phyloP scores from a whole-genome alignment of 768 basidiomycete genomes.

The Leccinum longicurvipes region DNA sequence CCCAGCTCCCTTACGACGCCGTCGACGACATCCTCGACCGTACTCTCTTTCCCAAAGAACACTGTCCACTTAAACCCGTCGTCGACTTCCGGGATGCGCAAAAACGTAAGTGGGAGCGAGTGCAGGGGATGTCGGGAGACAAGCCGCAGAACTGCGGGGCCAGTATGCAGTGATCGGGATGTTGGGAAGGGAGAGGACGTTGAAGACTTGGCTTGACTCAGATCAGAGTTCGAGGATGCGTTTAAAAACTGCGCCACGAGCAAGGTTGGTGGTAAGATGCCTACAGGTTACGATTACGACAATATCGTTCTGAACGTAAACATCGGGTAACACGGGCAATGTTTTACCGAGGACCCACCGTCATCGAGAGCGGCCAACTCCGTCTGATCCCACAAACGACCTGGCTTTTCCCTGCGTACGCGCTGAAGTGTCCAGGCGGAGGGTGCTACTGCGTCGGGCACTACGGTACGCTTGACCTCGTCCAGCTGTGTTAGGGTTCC shows the following conservation, averaged over 20 bases:
- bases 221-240: no score
- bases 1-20: conserved; percentile 62
- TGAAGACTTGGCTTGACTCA: no score
- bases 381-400: conserved; percentile 67
- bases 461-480: conserved; percentile 45
- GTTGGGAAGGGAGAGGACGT: conserved; percentile 71
- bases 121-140: conserved; percentile 66
- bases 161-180: conserved; percentile 57
- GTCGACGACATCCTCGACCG: conserved; percentile 53
- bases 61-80: conserved; percentile 66
- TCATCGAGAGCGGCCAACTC: conserved; percentile 64
- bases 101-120: conserved; percentile 50
- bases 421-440: conserved; percentile 68
- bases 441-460: conserved; percentile 51
- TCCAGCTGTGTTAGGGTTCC: conserved; percentile 44
- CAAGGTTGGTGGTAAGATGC: conserved; percentile 43
- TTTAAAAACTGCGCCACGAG: conserved; percentile 53
- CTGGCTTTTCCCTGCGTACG: conserved; percentile 54
- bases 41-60: conserved; percentile 58
- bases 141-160: conserved; percentile 62
- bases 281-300: conserved; percentile 31
- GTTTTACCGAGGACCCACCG: conserved; percentile 40
- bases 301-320: conserved; percentile 16
- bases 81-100: conserved; percentile 72
- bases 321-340: neutral